Base-by-base conservation (phyloP, 2,329 filamentous ascomycete genomes). In the Didymella lethalis region DNA sequence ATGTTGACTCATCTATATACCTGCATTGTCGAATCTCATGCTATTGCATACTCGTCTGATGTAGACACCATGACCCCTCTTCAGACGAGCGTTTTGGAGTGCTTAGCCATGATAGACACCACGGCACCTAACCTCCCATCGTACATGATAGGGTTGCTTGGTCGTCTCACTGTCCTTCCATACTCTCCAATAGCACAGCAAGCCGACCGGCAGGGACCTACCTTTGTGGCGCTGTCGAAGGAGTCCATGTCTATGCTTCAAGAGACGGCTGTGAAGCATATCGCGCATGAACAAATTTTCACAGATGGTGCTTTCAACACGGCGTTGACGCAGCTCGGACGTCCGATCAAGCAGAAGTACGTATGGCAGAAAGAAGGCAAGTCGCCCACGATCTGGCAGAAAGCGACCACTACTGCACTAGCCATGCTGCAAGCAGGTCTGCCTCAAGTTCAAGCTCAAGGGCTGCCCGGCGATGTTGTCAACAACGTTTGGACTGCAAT, bases 151-250 rank as follows among this genome's bases (percentile, higher is more conserved):
- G 80, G 80, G 0, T 85, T 91, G 54, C 84, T 93, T 10, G 86
- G 92, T 1, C 85, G 90, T 48, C 87, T 96, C 59, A 84, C 88
- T 8, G 84, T 86, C 2, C 80, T 96, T 32, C 89, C 92, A 1
- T 93, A 91, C 66, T 77, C 81, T 0, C 69, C 70, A 16, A 57
- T 62, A 6, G 66, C 57, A 10, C 50, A 62, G 26, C 60, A 59
- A 0, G 57, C 65, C 11, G 59, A 61, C 18, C 74, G 69, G 54
- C 72, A 71, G 49, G 87, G 87, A 56, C 90, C 92, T 7, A 96
- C 92, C 0, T 98, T 93, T 72, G 88, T 99, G 54, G 94, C 95
- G 32, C 86, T 98, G 71, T 92, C 93, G 1, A 96, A 95, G 75
- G 86, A 86, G 20, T 88, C 90, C 58, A 95, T 97, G 84, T 80